phyloP scores from a whole-genome alignment of 352 stramenopile genomes.

The Phytophthora kernoviae region DNA sequence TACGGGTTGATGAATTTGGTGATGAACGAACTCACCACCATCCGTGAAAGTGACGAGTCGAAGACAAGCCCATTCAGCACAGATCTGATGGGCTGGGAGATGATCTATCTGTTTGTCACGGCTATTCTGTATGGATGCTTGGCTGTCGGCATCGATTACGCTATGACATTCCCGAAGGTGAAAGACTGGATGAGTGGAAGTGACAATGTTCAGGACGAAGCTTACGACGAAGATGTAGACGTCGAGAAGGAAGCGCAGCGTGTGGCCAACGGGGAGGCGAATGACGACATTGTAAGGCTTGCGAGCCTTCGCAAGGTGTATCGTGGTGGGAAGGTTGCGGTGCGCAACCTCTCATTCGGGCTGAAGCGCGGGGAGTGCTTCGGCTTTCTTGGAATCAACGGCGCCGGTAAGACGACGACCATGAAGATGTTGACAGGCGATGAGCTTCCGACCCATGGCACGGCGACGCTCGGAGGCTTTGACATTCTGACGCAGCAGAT shows the following conservation, averaged over 20 bases:
- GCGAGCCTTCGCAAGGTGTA: conserved; percentile 53
- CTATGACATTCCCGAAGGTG: conserved; percentile 37
- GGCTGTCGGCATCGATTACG: conserved; percentile 48
- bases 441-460: conserved; percentile 59
- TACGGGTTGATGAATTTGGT: conserved; percentile 50
- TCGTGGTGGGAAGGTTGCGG: conserved; percentile 69
- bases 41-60: conserved; percentile 33
- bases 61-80: conserved; percentile 60
- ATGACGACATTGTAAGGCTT: conserved; percentile 45
- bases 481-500: conserved; percentile 78
- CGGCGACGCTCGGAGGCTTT: conserved; percentile 64
- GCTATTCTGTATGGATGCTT: conserved; percentile 34
- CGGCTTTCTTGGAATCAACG: conserved; percentile 95
- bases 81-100: conserved; percentile 65
- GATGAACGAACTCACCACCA: conserved; percentile 41
- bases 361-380: conserved; percentile 91
- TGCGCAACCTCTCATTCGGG: conserved; percentile 79
- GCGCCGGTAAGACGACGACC: conserved; percentile 95
- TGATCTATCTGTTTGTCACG: conserved; percentile 55
- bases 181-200: conserved; percentile 43
- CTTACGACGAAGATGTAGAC: conserved; percentile 49
- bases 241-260: conserved; percentile 43
- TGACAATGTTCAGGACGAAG: conserved; percentile 27
- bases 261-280: conserved; percentile 34
- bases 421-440: conserved; percentile 96